A percentile compares a stretch with the other conserved stretches of the same genome.
Conservation (phyloP, 352 stramenopile species). For the Phytophthora niederhauseri region DNA sequence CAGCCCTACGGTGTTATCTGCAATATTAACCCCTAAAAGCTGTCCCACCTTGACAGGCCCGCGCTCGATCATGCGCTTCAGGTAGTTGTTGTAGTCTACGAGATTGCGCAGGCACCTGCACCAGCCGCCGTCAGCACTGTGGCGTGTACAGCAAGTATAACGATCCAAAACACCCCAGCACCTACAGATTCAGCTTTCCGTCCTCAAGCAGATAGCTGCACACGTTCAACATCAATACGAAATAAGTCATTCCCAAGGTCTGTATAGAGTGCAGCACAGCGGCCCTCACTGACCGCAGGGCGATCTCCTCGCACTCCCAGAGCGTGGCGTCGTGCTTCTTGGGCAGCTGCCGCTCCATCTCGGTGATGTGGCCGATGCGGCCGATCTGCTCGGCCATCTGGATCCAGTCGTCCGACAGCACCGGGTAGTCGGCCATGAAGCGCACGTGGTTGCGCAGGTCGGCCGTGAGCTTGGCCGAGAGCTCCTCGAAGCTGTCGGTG, state of each 20-base stretch:
- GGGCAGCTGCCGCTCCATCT: conserved; percentile 85
- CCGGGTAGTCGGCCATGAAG: conserved; percentile 87
- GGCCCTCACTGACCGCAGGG: conserved; percentile 51
- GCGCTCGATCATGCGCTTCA: conserved; percentile 69
- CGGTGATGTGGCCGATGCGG: conserved; percentile 89
- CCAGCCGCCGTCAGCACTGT: background rate
- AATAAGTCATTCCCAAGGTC: background rate
- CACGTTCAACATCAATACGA: background rate
- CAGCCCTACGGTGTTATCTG: background rate
- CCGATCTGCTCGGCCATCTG: conserved; percentile 90
- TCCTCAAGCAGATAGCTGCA: conserved; percentile 89
- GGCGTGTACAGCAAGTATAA: background rate
- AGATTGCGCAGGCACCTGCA: conserved; percentile 79
- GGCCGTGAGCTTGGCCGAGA: conserved; percentile 85
- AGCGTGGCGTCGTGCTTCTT: conserved; percentile 89
- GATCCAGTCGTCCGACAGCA: conserved; percentile 90
- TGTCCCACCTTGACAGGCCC: conserved; percentile 62
- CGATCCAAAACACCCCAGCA: background rate
- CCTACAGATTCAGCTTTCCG: conserved; percentile 91
- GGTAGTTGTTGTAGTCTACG: conserved; percentile 82
- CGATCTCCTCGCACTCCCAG: conserved; percentile 92
- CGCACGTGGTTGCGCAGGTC: conserved; percentile 89
- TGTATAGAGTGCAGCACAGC: too few relatives aligned
- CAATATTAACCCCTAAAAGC: background rate
- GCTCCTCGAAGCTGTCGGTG: conserved; percentile 77